A percentile compares a stretch with the other conserved stretches of the same genome.
These are phyloP conservation scores for Prosopis cineraria DNA, from an alignment of 306 rosid genomes.

Conservation along the genomic window DNA sequence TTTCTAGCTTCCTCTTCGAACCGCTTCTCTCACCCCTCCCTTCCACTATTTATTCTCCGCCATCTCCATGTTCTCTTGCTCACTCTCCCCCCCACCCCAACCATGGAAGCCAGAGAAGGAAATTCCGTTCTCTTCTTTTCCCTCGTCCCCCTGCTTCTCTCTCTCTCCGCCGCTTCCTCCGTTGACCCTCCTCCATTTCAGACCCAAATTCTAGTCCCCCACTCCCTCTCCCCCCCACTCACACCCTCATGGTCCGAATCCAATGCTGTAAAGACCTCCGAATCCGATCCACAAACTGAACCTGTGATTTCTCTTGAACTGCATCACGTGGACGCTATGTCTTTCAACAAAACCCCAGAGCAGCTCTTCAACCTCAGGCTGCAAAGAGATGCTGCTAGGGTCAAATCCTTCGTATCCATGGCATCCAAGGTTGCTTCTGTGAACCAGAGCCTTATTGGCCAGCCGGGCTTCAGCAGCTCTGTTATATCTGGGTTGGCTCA, in stretches of 20 bases:
- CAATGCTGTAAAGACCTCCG: neutral
- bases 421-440: neutral
- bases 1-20: neutral
- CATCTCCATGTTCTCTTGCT: neutral
- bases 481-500: constrained; percentile 63
- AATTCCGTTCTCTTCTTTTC: neutral
- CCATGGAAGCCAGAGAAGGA: constrained; percentile 48
- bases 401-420: constrained; percentile 35
- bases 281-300: neutral
- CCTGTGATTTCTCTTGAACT: constrained; percentile 38
- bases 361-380: constrained; percentile 60
- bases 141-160: constrained; percentile 22
- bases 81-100: neutral
- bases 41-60: neutral
- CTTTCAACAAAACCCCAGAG: constrained; percentile 51
- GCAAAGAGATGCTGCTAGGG: constrained; percentile 61
- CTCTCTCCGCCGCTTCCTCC: constrained; percentile 39
- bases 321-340: constrained; percentile 60
- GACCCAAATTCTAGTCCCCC: constrained; percentile 50
- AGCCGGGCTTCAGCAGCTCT: constrained; percentile 57
- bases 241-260: constrained; percentile 50
- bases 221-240: constrained; percentile 46
- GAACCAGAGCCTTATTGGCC: constrained; percentile 7
- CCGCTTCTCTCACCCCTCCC: neutral
- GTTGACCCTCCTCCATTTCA: constrained; percentile 36